Base-by-base conservation (phyloP, 306 rosid species). In the Inga laurina region DNA sequence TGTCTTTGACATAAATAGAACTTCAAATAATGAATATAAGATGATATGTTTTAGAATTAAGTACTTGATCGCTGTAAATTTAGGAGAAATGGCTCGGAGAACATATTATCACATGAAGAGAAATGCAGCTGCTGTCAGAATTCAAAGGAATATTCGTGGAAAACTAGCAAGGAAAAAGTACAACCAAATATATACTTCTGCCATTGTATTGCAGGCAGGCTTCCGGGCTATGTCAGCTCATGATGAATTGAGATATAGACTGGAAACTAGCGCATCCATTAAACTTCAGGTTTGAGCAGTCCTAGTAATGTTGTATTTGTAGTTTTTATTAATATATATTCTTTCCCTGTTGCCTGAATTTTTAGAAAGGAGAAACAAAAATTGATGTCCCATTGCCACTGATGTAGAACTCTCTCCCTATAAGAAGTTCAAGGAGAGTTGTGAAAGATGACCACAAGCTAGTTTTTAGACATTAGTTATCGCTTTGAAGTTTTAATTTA, bases 21-120 rank as follows among this genome's bases (percentile, higher is more conserved):
- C 70, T 57, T 66, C 43, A 80, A 79, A 65, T 22, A 45, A 82
- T 70, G 56, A 52, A 51, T 67, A 80, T 68, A 68, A 66, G 77
- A 61, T 48, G 77, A 80, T 83, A 48, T 68, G n/a, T 24, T 32
- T 56, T 59, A 73, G 21, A 75, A 70, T 72, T 73, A 73, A 52
- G 57, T 79, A 66, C 48, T 82, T 78, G 5, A 41, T 76, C 82
- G 72, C 81, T 87, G 75, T 73, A 77, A 82, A 83, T 83, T 78
- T 83, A 95, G 98, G 98, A 66, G 89, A 88, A 86, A 67, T 93
- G 89, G 91, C 91, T 77, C 94, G 96, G 59, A 90, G 77, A 43
- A 79, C 51, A 73, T 90, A 81, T 77, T 74, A 84, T 81, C 83
- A 74, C 74, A 75, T 79, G 87, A 92, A 84, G 90, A 88, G 86